Evolutionary conservation across 257 asterid species (phyloP).

Genomic region (Petunia secreta): DNA sequence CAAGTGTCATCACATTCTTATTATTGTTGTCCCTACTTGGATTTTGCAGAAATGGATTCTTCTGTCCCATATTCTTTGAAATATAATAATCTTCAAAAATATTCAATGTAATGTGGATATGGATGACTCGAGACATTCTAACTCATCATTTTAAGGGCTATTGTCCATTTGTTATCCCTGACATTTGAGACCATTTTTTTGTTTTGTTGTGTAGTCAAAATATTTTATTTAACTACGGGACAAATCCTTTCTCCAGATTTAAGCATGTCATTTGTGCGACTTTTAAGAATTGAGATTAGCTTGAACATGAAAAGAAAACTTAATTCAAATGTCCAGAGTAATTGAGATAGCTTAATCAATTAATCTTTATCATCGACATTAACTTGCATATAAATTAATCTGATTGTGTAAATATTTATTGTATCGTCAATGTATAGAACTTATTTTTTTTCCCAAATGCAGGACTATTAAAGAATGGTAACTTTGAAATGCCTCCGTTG

Average conservation of each 20-base stretch:
- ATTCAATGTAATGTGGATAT: not conserved
- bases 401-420: not conserved
- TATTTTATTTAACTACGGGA: not conserved
- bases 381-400: not conserved
- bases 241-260: not conserved
- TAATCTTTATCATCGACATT: not conserved
- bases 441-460: not conserved
- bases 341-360: not conserved
- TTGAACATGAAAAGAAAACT: not conserved
- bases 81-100: not conserved
- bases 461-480: conserved; percentile 82
- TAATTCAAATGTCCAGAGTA: not conserved
- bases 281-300: not conserved
- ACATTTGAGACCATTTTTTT: not conserved
- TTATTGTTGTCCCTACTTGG: conserved; percentile 4
- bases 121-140: not conserved
- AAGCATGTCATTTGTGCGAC: not conserved
- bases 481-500: conserved; percentile 72
- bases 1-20: conserved; percentile 10
- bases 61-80: not conserved
- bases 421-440: not conserved
- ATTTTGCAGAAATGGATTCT: not conserved
- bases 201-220: not conserved
- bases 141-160: not conserved
- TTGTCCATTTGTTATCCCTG: not conserved